Percentiles rank a stretch among this genome's conserved stretches.
Conservation (phyloP, 2,329 filamentous ascomycete species). For the Ceratocystis cubensis region DNA sequence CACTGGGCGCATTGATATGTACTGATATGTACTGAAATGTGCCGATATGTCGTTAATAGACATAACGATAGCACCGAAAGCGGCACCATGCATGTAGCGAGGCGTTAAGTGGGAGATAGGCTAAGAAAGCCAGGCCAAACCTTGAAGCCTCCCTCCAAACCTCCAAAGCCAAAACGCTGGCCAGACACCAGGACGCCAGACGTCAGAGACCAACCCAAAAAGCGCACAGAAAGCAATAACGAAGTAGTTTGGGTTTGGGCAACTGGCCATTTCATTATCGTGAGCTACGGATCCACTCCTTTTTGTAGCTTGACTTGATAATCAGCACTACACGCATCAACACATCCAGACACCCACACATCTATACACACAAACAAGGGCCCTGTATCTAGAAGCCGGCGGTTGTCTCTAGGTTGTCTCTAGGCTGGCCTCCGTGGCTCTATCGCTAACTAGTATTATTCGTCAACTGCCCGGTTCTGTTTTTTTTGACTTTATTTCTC, state of each 20-base stretch:
- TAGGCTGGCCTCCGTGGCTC: neutral
- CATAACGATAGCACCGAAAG: slow-evolving; percentile 12
- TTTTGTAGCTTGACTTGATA: neutral
- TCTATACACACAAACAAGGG: neutral
- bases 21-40: too few species aligned
- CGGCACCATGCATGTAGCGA: slow-evolving; percentile 10
- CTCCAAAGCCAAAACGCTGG: neutral
- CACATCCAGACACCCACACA: too few species aligned
- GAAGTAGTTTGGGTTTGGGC: neutral
- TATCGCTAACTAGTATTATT: slow-evolving; percentile 9
- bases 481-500: neutral
- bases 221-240: slow-evolving; percentile 6
- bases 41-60: slow-evolving; percentile 4
- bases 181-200: neutral
- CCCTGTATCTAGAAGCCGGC: neutral
- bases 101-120: neutral
- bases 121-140: neutral
- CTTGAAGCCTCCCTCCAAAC: slow-evolving; percentile 6
- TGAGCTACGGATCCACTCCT: neutral
- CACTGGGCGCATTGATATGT: neutral
- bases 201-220: slow-evolving; percentile 1
- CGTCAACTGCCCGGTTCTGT: neutral
- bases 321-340: too few species aligned
- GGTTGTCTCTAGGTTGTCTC: neutral
- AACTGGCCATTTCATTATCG: neutral